These are phyloP conservation scores for Coniochaeta ligniaria DNA, from an alignment of 2,329 filamentous ascomycete species.

Conservation along the genomic window DNA sequence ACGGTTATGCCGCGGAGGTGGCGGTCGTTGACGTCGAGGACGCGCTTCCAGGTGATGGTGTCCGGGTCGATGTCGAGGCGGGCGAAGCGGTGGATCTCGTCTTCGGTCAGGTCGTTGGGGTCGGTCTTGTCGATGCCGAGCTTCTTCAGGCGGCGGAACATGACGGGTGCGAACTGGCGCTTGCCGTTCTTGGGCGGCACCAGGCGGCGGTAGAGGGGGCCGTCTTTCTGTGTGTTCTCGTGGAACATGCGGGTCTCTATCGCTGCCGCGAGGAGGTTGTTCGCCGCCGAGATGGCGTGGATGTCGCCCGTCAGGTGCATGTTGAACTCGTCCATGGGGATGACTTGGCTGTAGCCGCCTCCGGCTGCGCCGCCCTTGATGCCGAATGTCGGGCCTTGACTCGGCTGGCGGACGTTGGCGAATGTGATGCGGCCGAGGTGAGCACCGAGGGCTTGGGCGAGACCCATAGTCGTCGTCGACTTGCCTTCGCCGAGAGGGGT, in stretches of 20 bases:
- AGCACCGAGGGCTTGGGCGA: slow-evolving; percentile 85
- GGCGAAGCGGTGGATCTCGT: slow-evolving; percentile 85
- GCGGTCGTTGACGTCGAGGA: slow-evolving; percentile 94
- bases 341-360: slow-evolving; percentile 97
- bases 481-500: slow-evolving; percentile 97
- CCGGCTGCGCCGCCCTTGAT: slow-evolving; percentile 98
- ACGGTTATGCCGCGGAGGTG: slow-evolving; percentile 86
- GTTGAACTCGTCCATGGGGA: slow-evolving; percentile 99
- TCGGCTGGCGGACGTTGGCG: slow-evolving; percentile 94
- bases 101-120: slow-evolving; percentile 81
- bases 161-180: slow-evolving; percentile 75
- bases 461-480: slow-evolving; percentile 93
- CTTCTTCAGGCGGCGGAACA: slow-evolving; percentile 92
- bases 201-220: slow-evolving; percentile 75
- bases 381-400: slow-evolving; percentile 94
- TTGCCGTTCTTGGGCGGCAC: slow-evolving; percentile 87
- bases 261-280: slow-evolving; percentile 92
- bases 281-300: slow-evolving; percentile 92
- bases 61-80: slow-evolving; percentile 92
- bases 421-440: slow-evolving; percentile 85
- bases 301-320: slow-evolving; percentile 96
- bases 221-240: slow-evolving; percentile 90
- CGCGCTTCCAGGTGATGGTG: slow-evolving; percentile 94
- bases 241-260: slow-evolving; percentile 99
- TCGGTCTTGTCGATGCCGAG: slow-evolving; percentile 93